These are phyloP conservation scores for Ilyonectria mors-panacis DNA, from an alignment of 2,329 filamentous ascomycete species.

Conservation along the genomic window DNA sequence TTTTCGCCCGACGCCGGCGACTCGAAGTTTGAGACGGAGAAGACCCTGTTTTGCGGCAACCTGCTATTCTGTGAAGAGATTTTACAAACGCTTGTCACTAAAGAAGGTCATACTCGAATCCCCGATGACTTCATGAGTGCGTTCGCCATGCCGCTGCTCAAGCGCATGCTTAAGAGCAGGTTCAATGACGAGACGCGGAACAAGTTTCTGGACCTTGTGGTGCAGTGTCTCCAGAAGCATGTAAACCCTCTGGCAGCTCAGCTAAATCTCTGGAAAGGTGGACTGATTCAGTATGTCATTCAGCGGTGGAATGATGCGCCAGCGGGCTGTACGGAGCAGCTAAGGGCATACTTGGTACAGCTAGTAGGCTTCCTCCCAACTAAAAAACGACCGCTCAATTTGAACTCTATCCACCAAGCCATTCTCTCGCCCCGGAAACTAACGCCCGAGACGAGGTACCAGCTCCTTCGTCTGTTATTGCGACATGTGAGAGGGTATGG, in stretches of 20 bases:
- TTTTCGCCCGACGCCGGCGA: slow-evolving; percentile 26
- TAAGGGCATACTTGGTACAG: slow-evolving; percentile 21
- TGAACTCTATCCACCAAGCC: neutral
- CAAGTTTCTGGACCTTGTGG: slow-evolving; percentile 36
- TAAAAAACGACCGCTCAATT: neutral
- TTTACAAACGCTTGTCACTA: slow-evolving; percentile 26
- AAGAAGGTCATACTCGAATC: slow-evolving; percentile 20
- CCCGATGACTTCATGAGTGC: slow-evolving; percentile 38
- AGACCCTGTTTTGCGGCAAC: slow-evolving; percentile 36
- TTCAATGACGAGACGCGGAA: slow-evolving; percentile 27
- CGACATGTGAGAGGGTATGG: slow-evolving; percentile 31
- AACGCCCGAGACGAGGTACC: slow-evolving; percentile 31
- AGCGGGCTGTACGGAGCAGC: neutral
- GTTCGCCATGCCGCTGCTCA: slow-evolving; percentile 42
- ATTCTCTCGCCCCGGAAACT: slow-evolving; percentile 5
- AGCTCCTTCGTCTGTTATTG: slow-evolving; percentile 43
- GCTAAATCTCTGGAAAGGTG: slow-evolving; percentile 1
- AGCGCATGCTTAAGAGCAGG: slow-evolving; percentile 33
- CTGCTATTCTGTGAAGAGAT: slow-evolving; percentile 32
- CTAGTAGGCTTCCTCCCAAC: slow-evolving; percentile 23
- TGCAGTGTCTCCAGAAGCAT: slow-evolving; percentile 30
- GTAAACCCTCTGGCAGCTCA: neutral
- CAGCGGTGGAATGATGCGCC: slow-evolving; percentile 33
- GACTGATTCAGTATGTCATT: slow-evolving; percentile 32
- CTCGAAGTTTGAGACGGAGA: slow-evolving; percentile 9